A percentile compares a stretch with the other conserved stretches of the same genome.
phyloP scores from a whole-genome alignment of 163 green algal genomes.

The Scenedesmus sp. region DNA sequence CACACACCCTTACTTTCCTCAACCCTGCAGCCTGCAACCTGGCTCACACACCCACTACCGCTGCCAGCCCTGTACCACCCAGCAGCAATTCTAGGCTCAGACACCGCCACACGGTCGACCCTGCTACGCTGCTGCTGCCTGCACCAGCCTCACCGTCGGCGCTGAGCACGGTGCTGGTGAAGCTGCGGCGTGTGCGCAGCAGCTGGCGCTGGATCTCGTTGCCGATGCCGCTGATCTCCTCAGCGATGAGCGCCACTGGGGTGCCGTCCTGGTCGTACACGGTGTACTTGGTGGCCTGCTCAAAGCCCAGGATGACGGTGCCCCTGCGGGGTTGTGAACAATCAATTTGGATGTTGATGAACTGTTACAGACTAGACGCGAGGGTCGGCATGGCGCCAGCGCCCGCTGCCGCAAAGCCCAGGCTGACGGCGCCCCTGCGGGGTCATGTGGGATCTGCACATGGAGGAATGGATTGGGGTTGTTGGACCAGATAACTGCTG shows the following conservation, averaged over 20 bases:
- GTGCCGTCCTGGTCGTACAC: slow-evolving; percentile 71
- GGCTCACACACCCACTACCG: too few species aligned
- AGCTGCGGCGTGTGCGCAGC: slow-evolving; percentile 79
- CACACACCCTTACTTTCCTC: too few species aligned
- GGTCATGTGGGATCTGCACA: too few species aligned
- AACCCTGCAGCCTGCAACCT: too few species aligned
- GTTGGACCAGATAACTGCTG: too few species aligned
- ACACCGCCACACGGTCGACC: background rate
- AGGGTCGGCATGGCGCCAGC: too few species aligned
- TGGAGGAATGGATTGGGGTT: too few species aligned
- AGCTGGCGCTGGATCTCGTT: slow-evolving; percentile 86
- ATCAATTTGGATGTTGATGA: background rate
- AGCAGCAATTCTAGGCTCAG: background rate
- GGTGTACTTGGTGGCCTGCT: slow-evolving; percentile 82
- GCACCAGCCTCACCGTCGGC: slow-evolving; percentile 71
- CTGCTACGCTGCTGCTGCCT: slow-evolving; percentile 57
- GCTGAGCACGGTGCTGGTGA: slow-evolving; percentile 87
- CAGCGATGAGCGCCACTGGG: slow-evolving; percentile 67
- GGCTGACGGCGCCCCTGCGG: too few species aligned
- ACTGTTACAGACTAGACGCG: too few species aligned
- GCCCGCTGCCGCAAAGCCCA: too few species aligned
- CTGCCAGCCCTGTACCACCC: background rate
- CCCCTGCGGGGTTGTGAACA: slow-evolving; percentile 65
- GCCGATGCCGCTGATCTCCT: slow-evolving; percentile 70
- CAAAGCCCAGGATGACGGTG: slow-evolving; percentile 91